Evolutionary conservation across 1,284 basidiomycete genomes (phyloP).

Genomic region (Ganoderma lingzhi): DNA sequence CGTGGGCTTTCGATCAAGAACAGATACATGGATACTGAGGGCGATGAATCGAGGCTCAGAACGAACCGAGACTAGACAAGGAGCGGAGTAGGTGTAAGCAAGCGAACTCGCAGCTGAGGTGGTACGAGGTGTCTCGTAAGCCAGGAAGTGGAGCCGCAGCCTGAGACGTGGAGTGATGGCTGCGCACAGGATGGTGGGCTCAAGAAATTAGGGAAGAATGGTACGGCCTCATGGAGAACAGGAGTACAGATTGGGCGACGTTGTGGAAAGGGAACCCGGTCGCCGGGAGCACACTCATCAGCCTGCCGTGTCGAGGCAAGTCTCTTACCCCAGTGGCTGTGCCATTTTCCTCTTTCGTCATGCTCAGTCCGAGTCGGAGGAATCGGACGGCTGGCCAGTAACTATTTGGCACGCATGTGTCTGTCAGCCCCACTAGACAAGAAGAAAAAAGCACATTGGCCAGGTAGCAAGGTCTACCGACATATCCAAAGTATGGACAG

Average conservation of each 20-base stretch:
- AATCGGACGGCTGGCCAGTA: too few relatives aligned
- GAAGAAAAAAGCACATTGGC: too few relatives aligned
- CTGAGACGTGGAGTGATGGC: not conserved
- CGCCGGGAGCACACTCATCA: not conserved
- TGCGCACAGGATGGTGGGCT: not conserved
- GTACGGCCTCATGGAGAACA: not conserved
- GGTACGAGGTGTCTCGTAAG: not conserved
- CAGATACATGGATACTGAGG: constrained; percentile 61
- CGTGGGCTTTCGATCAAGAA: constrained; percentile 73
- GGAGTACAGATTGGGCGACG: not conserved
- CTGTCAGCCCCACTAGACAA: not conserved
- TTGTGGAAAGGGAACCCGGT: not conserved
- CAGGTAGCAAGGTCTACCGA: not conserved
- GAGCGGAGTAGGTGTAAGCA: not conserved
- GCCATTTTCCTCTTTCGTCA: constrained; percentile 7
- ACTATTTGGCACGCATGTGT: too few relatives aligned
- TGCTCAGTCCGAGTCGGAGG: not conserved
- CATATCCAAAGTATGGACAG: not conserved
- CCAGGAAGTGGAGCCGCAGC: not conserved
- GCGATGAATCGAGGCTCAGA: not conserved
- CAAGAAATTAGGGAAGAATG: not conserved
- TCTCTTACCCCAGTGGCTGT: constrained; percentile 12
- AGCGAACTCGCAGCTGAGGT: too few relatives aligned
- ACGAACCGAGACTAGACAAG: not conserved
- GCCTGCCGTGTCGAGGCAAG: not conserved